Evolutionary conservation across 192 early-diverging fungal species (phyloP).

Genomic region (Polychytrium aggregatum): DNA sequence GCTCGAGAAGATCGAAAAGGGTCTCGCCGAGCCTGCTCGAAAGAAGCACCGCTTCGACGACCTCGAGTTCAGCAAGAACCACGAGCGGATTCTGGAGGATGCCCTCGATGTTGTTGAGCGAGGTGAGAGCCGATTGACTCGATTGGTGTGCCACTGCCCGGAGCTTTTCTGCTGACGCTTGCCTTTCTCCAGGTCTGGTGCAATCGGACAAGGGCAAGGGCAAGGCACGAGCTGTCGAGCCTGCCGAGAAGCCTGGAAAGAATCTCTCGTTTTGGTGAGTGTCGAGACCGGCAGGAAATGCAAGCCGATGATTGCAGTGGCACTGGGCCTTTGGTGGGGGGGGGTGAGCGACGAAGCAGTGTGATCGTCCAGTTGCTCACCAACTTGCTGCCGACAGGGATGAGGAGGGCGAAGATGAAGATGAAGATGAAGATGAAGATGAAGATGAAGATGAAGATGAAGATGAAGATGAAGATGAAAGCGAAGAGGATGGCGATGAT

Average conservation of each 20-base stretch:
- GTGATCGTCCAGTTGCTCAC: background rate
- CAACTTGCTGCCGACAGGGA: conserved; percentile 3
- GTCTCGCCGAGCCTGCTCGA: conserved; percentile 43
- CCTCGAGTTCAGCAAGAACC: conserved; percentile 50
- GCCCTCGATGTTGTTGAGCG: conserved; percentile 19
- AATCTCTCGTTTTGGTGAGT: background rate
- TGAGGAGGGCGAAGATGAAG: conserved; percentile 3
- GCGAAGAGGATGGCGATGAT: conserved; percentile 4
- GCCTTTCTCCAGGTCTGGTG: background rate
- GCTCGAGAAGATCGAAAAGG: conserved; percentile 72
- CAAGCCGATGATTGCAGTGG: background rate
- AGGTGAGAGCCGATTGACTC: conserved; percentile 3
- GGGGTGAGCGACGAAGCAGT: no score
- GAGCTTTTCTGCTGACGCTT: background rate
- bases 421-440: conserved; percentile 8
- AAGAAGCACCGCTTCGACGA: conserved; percentile 82
- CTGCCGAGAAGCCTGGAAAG: background rate
- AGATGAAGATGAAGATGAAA: conserved; percentile 9
- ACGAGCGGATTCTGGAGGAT: conserved; percentile 24
- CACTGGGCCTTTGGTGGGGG: background rate
- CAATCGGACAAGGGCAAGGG: background rate
- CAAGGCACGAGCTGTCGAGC: background rate
- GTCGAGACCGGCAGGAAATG: background rate
- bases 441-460: conserved; percentile 10
- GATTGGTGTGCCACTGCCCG: background rate